Percentiles rank a stretch among this genome's conserved stretches.
Conservation (phyloP, 345 rosid genomes). For the Dovyalis caffra region DNA sequence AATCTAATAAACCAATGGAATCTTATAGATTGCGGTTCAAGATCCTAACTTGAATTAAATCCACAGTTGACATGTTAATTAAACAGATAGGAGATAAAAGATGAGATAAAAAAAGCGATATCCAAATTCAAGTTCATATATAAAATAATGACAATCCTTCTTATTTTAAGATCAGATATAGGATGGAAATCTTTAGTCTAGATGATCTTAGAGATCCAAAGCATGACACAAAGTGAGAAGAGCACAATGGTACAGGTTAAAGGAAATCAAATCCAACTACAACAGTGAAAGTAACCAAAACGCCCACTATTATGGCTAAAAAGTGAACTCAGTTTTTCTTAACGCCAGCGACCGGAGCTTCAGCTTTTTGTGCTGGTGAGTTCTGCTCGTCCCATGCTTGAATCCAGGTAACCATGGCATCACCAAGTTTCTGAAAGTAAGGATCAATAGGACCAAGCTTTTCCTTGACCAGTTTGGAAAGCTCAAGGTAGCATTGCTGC, state of each 20-base stretch:
- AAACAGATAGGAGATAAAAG: too few relatives aligned
- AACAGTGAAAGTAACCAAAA: background rate
- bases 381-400: conserved; percentile 40
- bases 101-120: too few relatives aligned
- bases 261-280: background rate
- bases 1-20: background rate
- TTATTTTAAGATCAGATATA: background rate
- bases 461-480: conserved; percentile 33
- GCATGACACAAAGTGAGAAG: background rate
- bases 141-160: too few relatives aligned
- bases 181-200: background rate
- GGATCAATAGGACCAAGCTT: conserved; percentile 29
- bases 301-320: background rate
- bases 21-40: background rate
- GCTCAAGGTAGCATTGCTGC: conserved; percentile 33
- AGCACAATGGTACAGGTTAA: background rate
- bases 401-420: conserved; percentile 43
- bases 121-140: too few relatives aligned
- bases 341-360: background rate
- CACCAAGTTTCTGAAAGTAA: conserved; percentile 36
- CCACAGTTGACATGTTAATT: too few relatives aligned
- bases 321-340: background rate
- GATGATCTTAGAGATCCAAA: background rate
- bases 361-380: background rate
- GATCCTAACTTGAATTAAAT: too few relatives aligned